A percentile compares a stretch with the other conserved stretches of the same genome.
Conservation (phyloP, 164 flowering plant genomes). For the Nymphaea thermarum region DNA sequence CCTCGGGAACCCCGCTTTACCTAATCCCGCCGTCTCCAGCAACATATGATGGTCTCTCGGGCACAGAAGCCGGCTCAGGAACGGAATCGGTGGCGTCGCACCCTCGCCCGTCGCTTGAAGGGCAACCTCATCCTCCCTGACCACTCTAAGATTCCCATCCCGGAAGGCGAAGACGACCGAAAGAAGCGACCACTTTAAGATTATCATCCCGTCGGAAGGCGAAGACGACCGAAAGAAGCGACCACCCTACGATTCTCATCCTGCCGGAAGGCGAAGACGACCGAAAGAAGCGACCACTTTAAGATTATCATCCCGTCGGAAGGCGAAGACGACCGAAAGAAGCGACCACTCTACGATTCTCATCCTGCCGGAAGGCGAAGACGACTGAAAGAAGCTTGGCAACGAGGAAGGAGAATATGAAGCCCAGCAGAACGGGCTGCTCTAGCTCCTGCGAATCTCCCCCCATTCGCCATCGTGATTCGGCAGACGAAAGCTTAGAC, state of each 20-base stretch:
- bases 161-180: slow-evolving; percentile 55
- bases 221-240: too few species aligned
- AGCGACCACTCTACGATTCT: slow-evolving; percentile 35
- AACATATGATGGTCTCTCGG: neutral
- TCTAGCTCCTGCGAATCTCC: slow-evolving; percentile 63
- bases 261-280: slow-evolving; percentile 45
- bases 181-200: slow-evolving; percentile 21
- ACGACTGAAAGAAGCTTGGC: slow-evolving; percentile 81
- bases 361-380: slow-evolving; percentile 43
- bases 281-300: slow-evolving; percentile 37
- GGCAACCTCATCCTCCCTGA: slow-evolving; percentile 2
- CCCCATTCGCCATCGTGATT: neutral
- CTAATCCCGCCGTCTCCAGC: neutral
- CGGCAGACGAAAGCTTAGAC: too few species aligned
- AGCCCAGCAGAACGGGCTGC: slow-evolving; percentile 58
- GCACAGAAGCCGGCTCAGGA: neutral
- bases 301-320: slow-evolving; percentile 49
- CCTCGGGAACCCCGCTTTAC: slow-evolving; percentile 6
- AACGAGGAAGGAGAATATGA: slow-evolving; percentile 71
- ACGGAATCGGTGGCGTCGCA: neutral
- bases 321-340: slow-evolving; percentile 58
- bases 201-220: too few species aligned
- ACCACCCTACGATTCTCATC: slow-evolving; percentile 34
- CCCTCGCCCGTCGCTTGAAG: neutral
- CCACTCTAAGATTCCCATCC: slow-evolving; percentile 33